Evolutionary conservation across 2,329 filamentous ascomycete species (phyloP).

Genomic region (Bipolaris bicolor): DNA sequence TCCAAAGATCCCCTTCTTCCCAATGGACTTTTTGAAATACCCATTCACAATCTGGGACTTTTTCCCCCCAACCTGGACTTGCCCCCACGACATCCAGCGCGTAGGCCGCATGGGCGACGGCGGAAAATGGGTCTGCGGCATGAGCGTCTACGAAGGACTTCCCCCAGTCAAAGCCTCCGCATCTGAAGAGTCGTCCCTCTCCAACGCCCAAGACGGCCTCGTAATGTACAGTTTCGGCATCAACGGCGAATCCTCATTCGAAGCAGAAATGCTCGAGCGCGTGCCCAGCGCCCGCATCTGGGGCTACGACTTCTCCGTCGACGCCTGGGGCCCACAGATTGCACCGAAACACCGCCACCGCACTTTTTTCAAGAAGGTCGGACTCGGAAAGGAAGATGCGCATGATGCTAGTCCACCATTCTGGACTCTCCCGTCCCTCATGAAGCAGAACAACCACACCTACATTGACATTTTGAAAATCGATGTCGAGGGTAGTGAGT

Average conservation of each 20-base stretch:
- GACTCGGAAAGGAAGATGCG: conserved; percentile 36
- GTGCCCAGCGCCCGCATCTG: conserved; percentile 41
- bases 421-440: conserved; percentile 37
- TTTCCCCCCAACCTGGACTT: conserved; percentile 43
- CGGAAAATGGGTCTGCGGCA: conserved; percentile 46
- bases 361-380: conserved; percentile 41
- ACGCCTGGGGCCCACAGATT: conserved; percentile 41
- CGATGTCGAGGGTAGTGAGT: conserved; percentile 43
- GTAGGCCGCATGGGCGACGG: conserved; percentile 42
- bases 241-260: conserved; percentile 44
- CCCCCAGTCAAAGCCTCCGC: conserved; percentile 26
- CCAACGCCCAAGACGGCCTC: conserved; percentile 25
- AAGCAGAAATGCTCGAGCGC: conserved; percentile 44
- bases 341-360: conserved; percentile 25
- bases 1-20: conserved; percentile 41
- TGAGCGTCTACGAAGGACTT: conserved; percentile 41
- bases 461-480: conserved; percentile 47
- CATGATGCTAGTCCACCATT: conserved; percentile 31
- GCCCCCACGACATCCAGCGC: conserved; percentile 43
- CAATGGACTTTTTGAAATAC: conserved; percentile 39
- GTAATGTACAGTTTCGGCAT: conserved; percentile 45
- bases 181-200: conserved; percentile 16
- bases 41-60: conserved; percentile 45
- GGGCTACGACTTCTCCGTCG: conserved; percentile 44
- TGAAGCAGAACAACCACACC: conserved; percentile 42